Evolutionary conservation across 2,329 filamentous ascomycete species (phyloP), one percentile per base, ranked within the genome.

Genomic region (Talaromyces amestolkiae): DNA sequence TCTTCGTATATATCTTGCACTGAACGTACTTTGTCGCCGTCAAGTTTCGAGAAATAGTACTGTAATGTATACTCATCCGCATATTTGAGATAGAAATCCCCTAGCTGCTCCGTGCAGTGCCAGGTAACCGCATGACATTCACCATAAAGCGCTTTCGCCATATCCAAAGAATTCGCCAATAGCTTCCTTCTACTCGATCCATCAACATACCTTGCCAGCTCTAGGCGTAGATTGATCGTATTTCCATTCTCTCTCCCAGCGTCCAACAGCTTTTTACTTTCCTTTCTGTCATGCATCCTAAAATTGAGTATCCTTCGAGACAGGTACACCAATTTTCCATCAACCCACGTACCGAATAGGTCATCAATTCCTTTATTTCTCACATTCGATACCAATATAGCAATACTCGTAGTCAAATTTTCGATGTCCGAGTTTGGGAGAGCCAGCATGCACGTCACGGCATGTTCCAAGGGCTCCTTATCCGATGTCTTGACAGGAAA

Each of bases 391-490:
- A 65, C n/a, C 10, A 65, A 11, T 8, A 43, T 37, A 17, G 45
- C 31, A 24, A 65, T 60, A 22, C 31, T 49, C 17, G 56, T 43
- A 24, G 33, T 65, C 27, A 61, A 51, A 11, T 31, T 19, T 11
- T n/a, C n/a, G 10, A 65, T 39, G 54, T 65, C 49, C 37, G 63
- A 65, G n/a, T 65, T 43, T 11, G 56, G 31, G 13, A 54, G 51
- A 22, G 45, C 7, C 22, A 53, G 24, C 19, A 65, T 54, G 17
- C 56, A 15, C 1, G n/a, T 49, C 17, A 65, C 19, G 0, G 63
- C 56, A 37, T 61, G 56, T 33, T 61, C n/a, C 43, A 65, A 15
- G 1, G 63, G 63, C 17, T 61, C 45, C 24, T 65, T 65, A 22
- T 15, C n/a, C 19, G 4, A 19, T 13, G 10, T 64, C 2, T 13